These are phyloP conservation scores for Mycosphaerelloides madeirae DNA, from an alignment of 2,329 filamentous ascomycete genomes.

Conservation along the genomic window DNA sequence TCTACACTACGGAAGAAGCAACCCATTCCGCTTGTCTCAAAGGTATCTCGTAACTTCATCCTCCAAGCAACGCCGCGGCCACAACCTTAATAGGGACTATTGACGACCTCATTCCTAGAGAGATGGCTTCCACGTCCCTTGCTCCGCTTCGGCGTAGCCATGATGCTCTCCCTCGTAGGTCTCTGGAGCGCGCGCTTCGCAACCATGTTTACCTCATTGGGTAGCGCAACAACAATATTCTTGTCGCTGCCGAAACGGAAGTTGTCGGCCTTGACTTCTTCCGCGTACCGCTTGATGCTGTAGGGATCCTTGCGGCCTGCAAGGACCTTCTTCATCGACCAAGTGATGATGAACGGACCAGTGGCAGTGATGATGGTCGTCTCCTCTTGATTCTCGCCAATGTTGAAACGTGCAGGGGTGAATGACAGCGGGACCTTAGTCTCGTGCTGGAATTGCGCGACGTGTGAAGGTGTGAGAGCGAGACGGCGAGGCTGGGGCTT, in stretches of 20 bases:
- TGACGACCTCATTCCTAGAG: slow-evolving; percentile 76
- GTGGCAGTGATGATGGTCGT: slow-evolving; percentile 96
- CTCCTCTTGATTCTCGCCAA: slow-evolving; percentile 69
- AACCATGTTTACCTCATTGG: slow-evolving; percentile 98
- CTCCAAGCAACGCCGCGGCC: no score
- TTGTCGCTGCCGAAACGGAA: slow-evolving; percentile 97
- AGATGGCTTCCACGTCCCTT: slow-evolving; percentile 60
- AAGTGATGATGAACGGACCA: slow-evolving; percentile 93
- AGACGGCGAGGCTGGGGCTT: slow-evolving; percentile 92
- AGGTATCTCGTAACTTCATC: no score
- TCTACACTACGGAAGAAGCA: no score
- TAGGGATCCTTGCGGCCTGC: slow-evolving; percentile 80
- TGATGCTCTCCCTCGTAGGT: slow-evolving; percentile 88
- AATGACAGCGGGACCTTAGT: slow-evolving; percentile 82
- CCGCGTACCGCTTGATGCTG: slow-evolving; percentile 90
- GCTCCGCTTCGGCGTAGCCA: slow-evolving; percentile 39
- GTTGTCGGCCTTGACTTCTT: slow-evolving; percentile 96
- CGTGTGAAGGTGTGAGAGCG: slow-evolving; percentile 81
- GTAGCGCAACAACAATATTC: slow-evolving; percentile 94
- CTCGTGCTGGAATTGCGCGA: slow-evolving; percentile 96
- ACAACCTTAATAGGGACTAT: slow-evolving; percentile 55
- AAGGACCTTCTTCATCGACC: slow-evolving; percentile 88
- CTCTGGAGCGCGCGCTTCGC: slow-evolving; percentile 77
- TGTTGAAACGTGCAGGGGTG: slow-evolving; percentile 91
- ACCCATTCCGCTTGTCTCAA: no score